Base-by-base conservation (phyloP, 352 stramenopile genomes). In the Aphanomyces stellatus region DNA sequence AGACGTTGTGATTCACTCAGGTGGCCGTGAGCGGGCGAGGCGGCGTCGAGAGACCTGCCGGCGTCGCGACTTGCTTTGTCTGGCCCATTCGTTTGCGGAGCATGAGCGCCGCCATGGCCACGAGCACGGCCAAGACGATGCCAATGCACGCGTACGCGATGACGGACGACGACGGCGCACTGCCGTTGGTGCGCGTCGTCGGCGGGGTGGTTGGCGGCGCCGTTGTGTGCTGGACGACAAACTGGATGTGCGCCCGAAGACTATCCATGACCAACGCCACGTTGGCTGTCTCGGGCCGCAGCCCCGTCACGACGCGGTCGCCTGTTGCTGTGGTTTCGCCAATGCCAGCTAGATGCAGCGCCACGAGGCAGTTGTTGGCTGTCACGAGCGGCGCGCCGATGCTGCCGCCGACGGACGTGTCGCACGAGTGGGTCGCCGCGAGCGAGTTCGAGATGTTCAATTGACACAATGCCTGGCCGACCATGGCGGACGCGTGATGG, bases 61-160 rank as follows among this genome's bases (percentile, higher is more conserved):
- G n/a, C n/a, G n/a, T n/a, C n/a, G n/a, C n/a, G n/a, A n/a, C n/a
- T n/a, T n/a, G n/a, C n/a, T n/a, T n/a, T n/a, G n/a, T n/a, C n/a
- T n/a, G n/a, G n/a, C n/a, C n/a, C n/a, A n/a, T n/a, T 46, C 64
- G 64, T 24, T 75, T 62, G 5, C 79, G 75, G 51, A 76, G 51
- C 37, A 74, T 77, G 33, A 82, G 78, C 76, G 85, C 79, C 68
- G 82, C 63, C 53, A 91, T 81, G 68, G 62, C 71, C 0, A 70
- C 27, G 78, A 81, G 86, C 7, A 78, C 77, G 19, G 70, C 40
- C 41, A 65, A 72, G 17, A 90, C 77, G 17, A 81, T 60, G 0
- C 51, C 71, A 60, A 90, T 88, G 67, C 80, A 90, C 0, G 71
- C 69, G 62, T 87, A 85, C 24, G 73, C 82, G 25, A 71, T 71